These are phyloP conservation scores for Phytophthora syringae DNA, from an alignment of 352 stramenopile species.

Conservation along the genomic window DNA sequence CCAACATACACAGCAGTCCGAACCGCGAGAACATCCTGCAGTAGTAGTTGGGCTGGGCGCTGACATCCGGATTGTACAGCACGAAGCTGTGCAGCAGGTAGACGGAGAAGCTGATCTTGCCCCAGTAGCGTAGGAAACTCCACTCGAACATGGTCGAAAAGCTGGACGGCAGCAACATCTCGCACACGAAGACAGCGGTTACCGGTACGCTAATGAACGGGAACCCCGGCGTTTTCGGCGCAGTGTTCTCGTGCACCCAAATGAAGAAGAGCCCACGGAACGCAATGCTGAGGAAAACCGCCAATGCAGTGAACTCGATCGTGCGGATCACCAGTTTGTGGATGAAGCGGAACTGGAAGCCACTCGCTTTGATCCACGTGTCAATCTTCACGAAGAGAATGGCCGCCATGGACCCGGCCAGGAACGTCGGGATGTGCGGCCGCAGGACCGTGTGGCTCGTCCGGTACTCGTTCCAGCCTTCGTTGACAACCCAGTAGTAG, in stretches of 20 bases:
- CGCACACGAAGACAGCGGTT: conserved; percentile 38
- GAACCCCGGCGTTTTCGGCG: conserved; percentile 25
- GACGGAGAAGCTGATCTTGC: too few relatives aligned
- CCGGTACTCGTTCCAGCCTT: conserved; percentile 38
- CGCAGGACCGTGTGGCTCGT: conserved; percentile 25
- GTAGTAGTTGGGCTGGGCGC: conserved; percentile 38
- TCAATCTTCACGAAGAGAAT: conserved; percentile 43
- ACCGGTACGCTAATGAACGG: conserved; percentile 45
- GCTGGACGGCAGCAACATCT: conserved; percentile 44
- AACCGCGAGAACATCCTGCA: conserved; percentile 43
- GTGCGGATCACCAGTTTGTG: conserved; percentile 24
- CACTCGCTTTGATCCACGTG: conserved; percentile 31
- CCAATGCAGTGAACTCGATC: conserved; percentile 30
- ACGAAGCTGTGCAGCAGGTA: conserved; percentile 58
- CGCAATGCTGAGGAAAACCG: conserved; percentile 39
- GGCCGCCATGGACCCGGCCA: conserved; percentile 49
- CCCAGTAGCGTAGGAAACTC: conserved; percentile 46
- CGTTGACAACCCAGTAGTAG: conserved; percentile 39
- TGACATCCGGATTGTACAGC: conserved; percentile 33
- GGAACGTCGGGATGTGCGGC: conserved; percentile 44
- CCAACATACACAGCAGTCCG: conserved; percentile 35
- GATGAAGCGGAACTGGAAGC: conserved; percentile 34
- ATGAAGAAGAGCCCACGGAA: conserved; percentile 48
- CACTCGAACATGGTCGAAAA: conserved; percentile 49
- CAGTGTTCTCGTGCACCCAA: conserved; percentile 44